Evolutionary conservation across 345 rosid genomes (phyloP), one percentile per base, ranked within the genome.

Genomic region (Eucalyptus brandiana): DNA sequence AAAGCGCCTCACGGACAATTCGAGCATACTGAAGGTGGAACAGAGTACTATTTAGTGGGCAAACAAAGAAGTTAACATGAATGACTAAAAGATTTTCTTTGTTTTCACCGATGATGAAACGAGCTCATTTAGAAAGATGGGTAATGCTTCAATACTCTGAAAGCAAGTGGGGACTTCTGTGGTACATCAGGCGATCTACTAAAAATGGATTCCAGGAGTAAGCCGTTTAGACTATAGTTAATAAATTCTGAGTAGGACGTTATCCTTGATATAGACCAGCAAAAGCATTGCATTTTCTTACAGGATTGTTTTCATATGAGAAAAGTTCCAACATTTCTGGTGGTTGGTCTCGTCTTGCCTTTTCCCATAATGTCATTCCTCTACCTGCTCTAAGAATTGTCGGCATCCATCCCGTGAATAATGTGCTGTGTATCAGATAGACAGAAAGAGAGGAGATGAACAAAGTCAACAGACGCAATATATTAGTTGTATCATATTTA

Each of bases 341-440:
- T 44, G 95, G 98, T 9, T 91, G 91, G 34, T 93, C 93, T 53
- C 26, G 47, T 86, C 87, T 87, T 65, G 98, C 97, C 91, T 93
- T 96, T 87, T 94, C 97, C 98, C 97, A 95, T 34, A 95, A 86
- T 62, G 93, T 93, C 97, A 95, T 96, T 88, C 98, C 99, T 93
- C 97, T 94, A 51, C 98, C 98, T 18, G 98, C 98, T 90, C 99
- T 94, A 87, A 96, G 93, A 93, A 95, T 91, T 60, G 98, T 96
- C 45, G 98, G 99, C 95, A 97, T 93, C 99, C 99, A 97, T 89
- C 99, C 98, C 2, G 97, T 96, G 87, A 97, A 81, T 91, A 96
- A 93, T 88, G 99, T 97, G 92, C 98, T 97, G 95, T 87, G 88
- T 50, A 40, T 76, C 45, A 76, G 83, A 72, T 19, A 72, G 81